Conservation (phyloP, 2,329 filamentous ascomycete species). For the Fusarium penzigii region DNA sequence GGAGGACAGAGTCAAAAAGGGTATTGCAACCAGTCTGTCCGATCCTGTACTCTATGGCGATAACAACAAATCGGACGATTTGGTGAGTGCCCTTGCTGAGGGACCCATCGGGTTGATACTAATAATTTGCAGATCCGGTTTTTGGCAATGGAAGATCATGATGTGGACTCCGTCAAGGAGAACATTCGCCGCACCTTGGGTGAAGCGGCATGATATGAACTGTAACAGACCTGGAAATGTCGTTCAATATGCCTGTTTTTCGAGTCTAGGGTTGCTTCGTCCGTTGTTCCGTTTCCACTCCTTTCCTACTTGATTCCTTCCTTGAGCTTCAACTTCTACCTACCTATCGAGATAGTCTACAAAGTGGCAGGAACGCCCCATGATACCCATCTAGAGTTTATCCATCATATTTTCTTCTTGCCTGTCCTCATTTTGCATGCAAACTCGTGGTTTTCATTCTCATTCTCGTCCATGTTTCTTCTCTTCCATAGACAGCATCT, state of each 20-base stretch:
- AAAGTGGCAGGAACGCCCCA: not conserved
- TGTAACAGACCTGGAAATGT: not conserved
- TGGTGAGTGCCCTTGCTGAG: conserved; percentile 55
- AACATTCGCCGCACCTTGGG: conserved; percentile 56
- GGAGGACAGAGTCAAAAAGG: conserved; percentile 83
- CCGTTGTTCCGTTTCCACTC: not conserved
- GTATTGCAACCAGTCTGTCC: conserved; percentile 73
- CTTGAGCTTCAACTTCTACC: not conserved
- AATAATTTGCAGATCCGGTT: conserved; percentile 60
- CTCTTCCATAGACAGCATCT: too few species aligned
- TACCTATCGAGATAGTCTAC: not conserved
- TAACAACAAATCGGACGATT: conserved; percentile 63
- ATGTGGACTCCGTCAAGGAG: conserved; percentile 59
- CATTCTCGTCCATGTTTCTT: too few species aligned
- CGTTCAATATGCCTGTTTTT: not conserved
- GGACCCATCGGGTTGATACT: conserved; percentile 5
- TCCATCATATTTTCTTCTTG: not conserved
- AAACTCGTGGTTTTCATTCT: not conserved
- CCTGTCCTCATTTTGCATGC: not conserved
- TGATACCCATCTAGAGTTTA: not conserved
- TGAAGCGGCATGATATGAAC: conserved; percentile 24
- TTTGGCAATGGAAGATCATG: conserved; percentile 60
- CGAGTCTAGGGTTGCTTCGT: not conserved
- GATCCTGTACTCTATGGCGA: conserved; percentile 78
- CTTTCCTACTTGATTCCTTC: not conserved